A percentile compares a stretch with the other conserved stretches of the same genome.
phyloP scores from a whole-genome alignment of 1,139 yeast genomes.

The Pichia sp. region DNA sequence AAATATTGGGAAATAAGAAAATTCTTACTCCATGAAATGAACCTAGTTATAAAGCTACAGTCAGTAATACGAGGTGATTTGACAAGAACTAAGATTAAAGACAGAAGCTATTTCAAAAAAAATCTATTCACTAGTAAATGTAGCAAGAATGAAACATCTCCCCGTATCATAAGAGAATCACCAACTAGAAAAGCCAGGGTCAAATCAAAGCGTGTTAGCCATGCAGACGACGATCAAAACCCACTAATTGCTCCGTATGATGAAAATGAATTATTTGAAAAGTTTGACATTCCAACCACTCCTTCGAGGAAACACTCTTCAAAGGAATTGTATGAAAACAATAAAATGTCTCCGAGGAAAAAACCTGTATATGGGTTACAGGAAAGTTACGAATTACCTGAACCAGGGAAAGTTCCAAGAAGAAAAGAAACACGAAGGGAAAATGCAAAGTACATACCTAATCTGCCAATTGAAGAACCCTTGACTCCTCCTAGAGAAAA shows the following conservation, averaged over 20 bases:
- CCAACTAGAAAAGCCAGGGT: conserved; percentile 7
- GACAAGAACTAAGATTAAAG: conserved; percentile 10
- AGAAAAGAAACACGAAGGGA: conserved; percentile 9
- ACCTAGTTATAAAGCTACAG: conserved; percentile 26
- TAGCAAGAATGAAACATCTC: background rate
- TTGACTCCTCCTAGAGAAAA: conserved; percentile 3
- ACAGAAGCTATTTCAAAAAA: background rate
- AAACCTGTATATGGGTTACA: background rate
- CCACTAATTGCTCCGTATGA: conserved; percentile 13
- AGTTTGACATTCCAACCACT: conserved; percentile 10
- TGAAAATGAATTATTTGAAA: conserved; percentile 19
- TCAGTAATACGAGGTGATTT: conserved; percentile 33
- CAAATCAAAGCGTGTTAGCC: background rate
- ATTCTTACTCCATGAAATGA: conserved; percentile 19
- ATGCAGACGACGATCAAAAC: background rate
- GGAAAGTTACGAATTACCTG: background rate
- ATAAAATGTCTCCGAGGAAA: background rate
- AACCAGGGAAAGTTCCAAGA: conserved; percentile 13
- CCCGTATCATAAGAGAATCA: background rate
- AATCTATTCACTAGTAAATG: background rate
- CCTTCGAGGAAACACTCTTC: background rate
- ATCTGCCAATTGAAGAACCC: conserved; percentile 11
- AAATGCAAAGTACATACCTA: conserved; percentile 14
- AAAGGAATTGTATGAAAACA: background rate
- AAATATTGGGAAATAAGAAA: conserved; percentile 19